Evolutionary conservation across 2,329 filamentous ascomycete species (phyloP).

Genomic region (Diaporthe aspalathi): DNA sequence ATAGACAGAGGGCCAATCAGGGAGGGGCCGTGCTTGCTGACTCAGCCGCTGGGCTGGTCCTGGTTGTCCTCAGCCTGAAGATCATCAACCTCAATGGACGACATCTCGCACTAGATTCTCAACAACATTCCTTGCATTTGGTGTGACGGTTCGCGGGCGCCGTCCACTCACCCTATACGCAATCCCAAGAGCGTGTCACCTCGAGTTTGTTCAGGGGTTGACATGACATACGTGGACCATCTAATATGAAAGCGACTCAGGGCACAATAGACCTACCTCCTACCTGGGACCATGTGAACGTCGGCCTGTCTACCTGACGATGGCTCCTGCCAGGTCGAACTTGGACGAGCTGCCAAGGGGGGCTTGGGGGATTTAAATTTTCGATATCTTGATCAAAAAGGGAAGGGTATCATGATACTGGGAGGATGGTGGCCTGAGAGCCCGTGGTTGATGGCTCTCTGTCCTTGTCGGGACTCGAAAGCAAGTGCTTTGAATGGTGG

Average conservation of each 20-base stretch:
- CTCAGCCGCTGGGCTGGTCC: background rate
- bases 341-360: background rate
- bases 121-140: constrained; percentile 18
- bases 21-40: background rate
- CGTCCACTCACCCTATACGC: too few relatives aligned
- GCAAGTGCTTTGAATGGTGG: background rate
- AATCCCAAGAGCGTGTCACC: background rate
- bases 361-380: too few relatives aligned
- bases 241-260: background rate
- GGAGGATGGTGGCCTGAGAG: too few relatives aligned
- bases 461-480: background rate
- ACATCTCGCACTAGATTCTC: background rate
- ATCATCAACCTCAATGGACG: background rate
- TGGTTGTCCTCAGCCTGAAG: background rate
- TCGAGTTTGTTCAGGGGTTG: background rate
- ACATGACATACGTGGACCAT: background rate
- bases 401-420: background rate
- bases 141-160: background rate
- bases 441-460: background rate
- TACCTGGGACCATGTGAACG: background rate
- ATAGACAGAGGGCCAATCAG: background rate
- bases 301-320: background rate
- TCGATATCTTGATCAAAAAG: background rate
- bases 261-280: background rate
- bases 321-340: background rate